A percentile compares a stretch with the other conserved stretches of the same genome.
These are phyloP conservation scores for Drechslerella dactyloides DNA, from an alignment of 2,329 filamentous ascomycete species.

Conservation along the genomic window DNA sequence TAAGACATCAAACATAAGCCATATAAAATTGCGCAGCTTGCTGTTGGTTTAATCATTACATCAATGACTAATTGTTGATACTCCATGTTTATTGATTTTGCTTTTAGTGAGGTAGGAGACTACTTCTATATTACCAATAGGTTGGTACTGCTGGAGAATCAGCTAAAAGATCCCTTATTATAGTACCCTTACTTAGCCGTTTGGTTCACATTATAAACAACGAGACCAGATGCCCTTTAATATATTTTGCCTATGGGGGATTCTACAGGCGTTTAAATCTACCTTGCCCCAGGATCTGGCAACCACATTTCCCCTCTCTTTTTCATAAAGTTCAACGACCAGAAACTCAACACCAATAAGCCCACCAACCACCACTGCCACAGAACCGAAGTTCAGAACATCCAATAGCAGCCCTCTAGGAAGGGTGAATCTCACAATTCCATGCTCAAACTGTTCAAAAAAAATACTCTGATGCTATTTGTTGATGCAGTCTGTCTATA, in stretches of 20 bases:
- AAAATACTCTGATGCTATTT: not conserved
- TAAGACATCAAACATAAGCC: too few relatives aligned
- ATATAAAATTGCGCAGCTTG: too few relatives aligned
- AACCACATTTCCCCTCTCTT: conserved; percentile 2
- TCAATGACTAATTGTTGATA: conserved; percentile 16
- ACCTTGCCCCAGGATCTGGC: conserved; percentile 4
- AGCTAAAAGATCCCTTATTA: conserved; percentile 6
- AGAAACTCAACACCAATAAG: not conserved
- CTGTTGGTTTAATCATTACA: too few relatives aligned
- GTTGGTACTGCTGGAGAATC: not conserved
- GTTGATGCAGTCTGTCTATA: conserved; percentile 2
- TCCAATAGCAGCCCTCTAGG: not conserved
- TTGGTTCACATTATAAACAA: conserved; percentile 10
- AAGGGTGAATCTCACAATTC: not conserved
- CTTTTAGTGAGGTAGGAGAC: conserved; percentile 1
- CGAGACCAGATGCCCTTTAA: not conserved
- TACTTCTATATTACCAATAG: conserved; percentile 7
- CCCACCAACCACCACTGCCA: not conserved
- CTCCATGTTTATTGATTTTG: conserved; percentile 15
- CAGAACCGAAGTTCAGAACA: not conserved
- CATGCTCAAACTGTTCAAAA: not conserved
- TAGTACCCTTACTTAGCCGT: conserved; percentile 8
- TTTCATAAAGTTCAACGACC: conserved; percentile 2
- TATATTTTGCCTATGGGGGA: conserved; percentile 8
- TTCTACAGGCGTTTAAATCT: not conserved